Evolutionary conservation across 2,329 filamentous ascomycete species (phyloP), one percentile per base, ranked within the genome.

Genomic region (Sporothrix humicola): DNA sequence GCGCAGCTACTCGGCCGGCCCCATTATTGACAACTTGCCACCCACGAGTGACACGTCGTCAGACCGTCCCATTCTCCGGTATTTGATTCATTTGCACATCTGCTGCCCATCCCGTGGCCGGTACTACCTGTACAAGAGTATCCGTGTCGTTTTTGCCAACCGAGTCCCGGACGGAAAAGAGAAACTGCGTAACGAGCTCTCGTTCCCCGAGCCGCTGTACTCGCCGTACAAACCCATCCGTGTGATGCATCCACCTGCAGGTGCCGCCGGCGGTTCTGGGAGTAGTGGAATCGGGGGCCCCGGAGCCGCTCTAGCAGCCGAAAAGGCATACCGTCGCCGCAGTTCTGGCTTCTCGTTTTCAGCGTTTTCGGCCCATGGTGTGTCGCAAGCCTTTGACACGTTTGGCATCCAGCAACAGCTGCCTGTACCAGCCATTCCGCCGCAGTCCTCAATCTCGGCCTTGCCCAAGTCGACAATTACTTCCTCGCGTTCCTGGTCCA

Each of bases 101-200:
- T 98, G 95, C 82, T 95, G 92, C 78, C 92, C 94, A 0, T 89
- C 91, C 0, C 92, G 91, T 76, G 94, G 93, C 6, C 90, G 95
- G 13, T 97, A 91, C 81, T 98, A 94, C 78, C 85, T 99, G 6
- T 96, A 98, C 84, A 97, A 96, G 78, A 94, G 90, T 78, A 92
- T 98, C 74, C 91, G 96, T 15, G 93, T 98, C 50, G 95, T 99
- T 2, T 99, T 99, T 80, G 96, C 96, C 72, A 98, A 98, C 80
- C 90, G 96, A 37, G 95, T 98, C 0, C 95, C 96, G 0, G 96
- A 98, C 78, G 95, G 94, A 56, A 97, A 98, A 80, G 95, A 98
- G 82, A 95, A 92, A 79, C 86, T 99, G 54, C 88, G 91, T 46
- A 98, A 97, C 79, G 96, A 99, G 80, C 91, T 95, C 5, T 94